Percentiles rank a stretch among this genome's conserved stretches.
phyloP scores from a whole-genome alignment of 1,139 yeast genomes.

The Hansenula lynferdii region DNA sequence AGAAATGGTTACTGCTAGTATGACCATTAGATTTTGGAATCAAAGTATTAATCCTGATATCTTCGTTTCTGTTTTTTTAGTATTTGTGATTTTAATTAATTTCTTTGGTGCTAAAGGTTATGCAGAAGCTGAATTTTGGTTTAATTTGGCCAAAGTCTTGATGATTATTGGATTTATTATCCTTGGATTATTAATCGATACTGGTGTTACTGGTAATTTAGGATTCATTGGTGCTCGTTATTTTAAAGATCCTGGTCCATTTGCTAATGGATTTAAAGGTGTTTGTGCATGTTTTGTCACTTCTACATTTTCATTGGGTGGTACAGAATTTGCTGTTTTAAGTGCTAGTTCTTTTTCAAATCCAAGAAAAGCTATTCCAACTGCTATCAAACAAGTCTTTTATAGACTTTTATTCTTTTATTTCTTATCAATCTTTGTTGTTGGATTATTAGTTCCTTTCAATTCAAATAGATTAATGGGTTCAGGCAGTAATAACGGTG shows the following conservation, averaged over 20 bases:
- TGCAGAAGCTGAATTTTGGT: slow-evolving; percentile 62
- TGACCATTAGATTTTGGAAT: slow-evolving; percentile 61
- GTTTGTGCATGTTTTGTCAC: slow-evolving; percentile 75
- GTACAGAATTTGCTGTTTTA: slow-evolving; percentile 75
- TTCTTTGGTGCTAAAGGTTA: slow-evolving; percentile 61
- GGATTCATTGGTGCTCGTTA: slow-evolving; percentile 48
- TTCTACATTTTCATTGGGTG: slow-evolving; percentile 81
- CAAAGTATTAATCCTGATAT: slow-evolving; percentile 47
- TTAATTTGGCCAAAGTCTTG: slow-evolving; percentile 49
- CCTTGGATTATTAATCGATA: slow-evolving; percentile 47
- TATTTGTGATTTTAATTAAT: slow-evolving; percentile 43
- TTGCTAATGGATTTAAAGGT: slow-evolving; percentile 68
- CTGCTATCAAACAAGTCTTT: slow-evolving; percentile 67
- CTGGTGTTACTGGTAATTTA: slow-evolving; percentile 54
- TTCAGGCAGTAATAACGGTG: slow-evolving; percentile 38
- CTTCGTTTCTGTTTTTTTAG: slow-evolving; percentile 52
- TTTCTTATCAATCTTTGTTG: slow-evolving; percentile 50
- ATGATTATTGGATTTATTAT: slow-evolving; percentile 57
- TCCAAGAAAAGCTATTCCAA: slow-evolving; percentile 62
- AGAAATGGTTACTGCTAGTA: slow-evolving; percentile 70
- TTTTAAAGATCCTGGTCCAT: slow-evolving; percentile 53
- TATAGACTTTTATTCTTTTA: slow-evolving; percentile 69
- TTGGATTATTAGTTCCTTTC: slow-evolving; percentile 68
- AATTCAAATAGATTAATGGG: slow-evolving; percentile 45
- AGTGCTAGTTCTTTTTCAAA: slow-evolving; percentile 82